phyloP scores from a whole-genome alignment of 305 asterid species.

The Striga hermonthica region DNA sequence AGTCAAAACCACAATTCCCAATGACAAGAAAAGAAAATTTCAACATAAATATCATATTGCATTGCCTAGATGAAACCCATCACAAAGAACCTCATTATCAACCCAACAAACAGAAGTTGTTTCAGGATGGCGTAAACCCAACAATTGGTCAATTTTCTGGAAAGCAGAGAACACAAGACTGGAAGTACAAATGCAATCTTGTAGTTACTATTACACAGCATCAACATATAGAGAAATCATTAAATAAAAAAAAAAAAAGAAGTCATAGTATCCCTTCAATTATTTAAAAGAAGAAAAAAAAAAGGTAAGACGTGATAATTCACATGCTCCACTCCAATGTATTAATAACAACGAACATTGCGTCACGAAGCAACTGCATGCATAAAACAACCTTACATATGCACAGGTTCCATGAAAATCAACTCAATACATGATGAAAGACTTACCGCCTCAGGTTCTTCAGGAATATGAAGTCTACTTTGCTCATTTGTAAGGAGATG shows the following conservation, averaged over 20 bases:
- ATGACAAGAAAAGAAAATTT: background rate
- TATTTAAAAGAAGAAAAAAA: background rate
- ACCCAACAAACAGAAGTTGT: constrained; percentile 7
- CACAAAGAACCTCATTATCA: constrained; percentile 6
- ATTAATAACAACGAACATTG: constrained; percentile 12
- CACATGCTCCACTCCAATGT: constrained; percentile 12
- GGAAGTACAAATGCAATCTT: constrained; percentile 25
- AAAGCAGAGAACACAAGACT: constrained; percentile 9
- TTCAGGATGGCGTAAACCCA: background rate
- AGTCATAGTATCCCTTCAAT: background rate
- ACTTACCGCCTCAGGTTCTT: constrained; percentile 85
- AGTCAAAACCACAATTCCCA: background rate
- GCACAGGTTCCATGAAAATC: constrained; percentile 14
- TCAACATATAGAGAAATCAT: constrained; percentile 6
- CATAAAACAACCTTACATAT: constrained; percentile 23
- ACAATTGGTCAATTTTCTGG: background rate
- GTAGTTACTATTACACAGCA: constrained; percentile 17
- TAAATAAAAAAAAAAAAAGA: background rate
- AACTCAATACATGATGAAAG: constrained; percentile 19
- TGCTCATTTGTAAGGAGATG: constrained; percentile 96
- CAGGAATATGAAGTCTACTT: constrained; percentile 72
- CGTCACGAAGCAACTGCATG: constrained; percentile 8
- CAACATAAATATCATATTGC: constrained; percentile 1
- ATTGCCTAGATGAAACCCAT: background rate
- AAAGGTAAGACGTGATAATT: constrained; percentile 20